These are phyloP conservation scores for Pseudopithomyces chartarum DNA, from an alignment of 2,329 filamentous ascomycete genomes.

Conservation along the genomic window DNA sequence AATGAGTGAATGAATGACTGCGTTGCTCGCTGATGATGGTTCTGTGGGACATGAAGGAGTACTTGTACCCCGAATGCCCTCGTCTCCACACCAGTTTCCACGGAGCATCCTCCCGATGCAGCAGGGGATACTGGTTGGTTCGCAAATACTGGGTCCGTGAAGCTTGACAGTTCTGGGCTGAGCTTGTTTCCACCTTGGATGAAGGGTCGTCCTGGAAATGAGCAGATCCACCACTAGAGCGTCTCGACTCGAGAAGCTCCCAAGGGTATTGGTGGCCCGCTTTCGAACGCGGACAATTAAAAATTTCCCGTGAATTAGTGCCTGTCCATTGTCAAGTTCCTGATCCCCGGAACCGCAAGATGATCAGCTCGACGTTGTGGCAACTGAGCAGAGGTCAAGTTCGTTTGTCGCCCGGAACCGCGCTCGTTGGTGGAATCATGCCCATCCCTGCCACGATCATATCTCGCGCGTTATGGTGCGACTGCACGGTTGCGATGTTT, in stretches of 20 bases:
- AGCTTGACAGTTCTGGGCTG: slow-evolving; percentile 35
- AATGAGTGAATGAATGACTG: slow-evolving; percentile 15
- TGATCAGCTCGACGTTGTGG: neutral
- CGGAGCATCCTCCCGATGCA: neutral
- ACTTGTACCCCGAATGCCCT: neutral
- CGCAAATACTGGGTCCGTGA: slow-evolving; percentile 7
- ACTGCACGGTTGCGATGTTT: slow-evolving; percentile 1
- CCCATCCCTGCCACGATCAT: slow-evolving; percentile 1
- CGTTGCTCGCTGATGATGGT: neutral
- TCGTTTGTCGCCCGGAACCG: neutral
- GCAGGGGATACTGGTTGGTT: neutral
- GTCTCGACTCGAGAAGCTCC: neutral
- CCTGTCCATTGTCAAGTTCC: neutral
- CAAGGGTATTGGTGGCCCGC: neutral
- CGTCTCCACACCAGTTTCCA: neutral
- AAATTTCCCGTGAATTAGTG: slow-evolving; percentile 1
- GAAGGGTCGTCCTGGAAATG: slow-evolving; percentile 25
- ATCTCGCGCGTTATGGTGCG: slow-evolving; percentile 9
- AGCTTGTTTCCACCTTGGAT: slow-evolving; percentile 29
- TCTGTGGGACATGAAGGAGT: neutral
- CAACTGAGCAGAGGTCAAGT: neutral
- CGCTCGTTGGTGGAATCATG: slow-evolving; percentile 13
- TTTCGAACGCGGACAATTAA: neutral
- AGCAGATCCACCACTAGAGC: slow-evolving; percentile 14
- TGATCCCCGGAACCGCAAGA: neutral